These are phyloP conservation scores for Elongisporangium anandrum DNA, from an alignment of 352 stramenopile genomes.

Conservation along the genomic window DNA sequence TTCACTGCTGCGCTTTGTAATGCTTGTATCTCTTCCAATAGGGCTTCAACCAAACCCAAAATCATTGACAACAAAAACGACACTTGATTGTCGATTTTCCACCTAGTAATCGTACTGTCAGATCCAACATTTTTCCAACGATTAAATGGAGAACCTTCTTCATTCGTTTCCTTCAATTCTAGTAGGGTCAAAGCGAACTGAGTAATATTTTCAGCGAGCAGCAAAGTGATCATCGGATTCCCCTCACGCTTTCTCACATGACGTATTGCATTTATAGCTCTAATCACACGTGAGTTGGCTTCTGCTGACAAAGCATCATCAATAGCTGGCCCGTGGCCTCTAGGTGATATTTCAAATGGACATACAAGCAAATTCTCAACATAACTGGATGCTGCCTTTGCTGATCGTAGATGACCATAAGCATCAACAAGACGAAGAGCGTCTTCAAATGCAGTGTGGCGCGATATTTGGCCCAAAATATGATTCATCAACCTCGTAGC, in stretches of 20 bases:
- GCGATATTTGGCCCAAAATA: constrained; percentile 48
- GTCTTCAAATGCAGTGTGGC: constrained; percentile 42
- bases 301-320: constrained; percentile 3
- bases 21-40: constrained; percentile 22
- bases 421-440: constrained; percentile 59
- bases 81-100: constrained; percentile 1
- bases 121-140: not conserved
- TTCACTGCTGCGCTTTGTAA: constrained; percentile 14
- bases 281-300: constrained; percentile 8
- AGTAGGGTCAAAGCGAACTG: constrained; percentile 41
- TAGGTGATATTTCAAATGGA: not conserved
- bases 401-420: constrained; percentile 43
- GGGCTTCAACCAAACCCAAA: constrained; percentile 22
- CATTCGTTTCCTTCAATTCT: constrained; percentile 27
- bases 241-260: constrained; percentile 34
- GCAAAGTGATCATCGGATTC: constrained; percentile 23
- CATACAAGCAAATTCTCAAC: constrained; percentile 59
- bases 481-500: constrained; percentile 46
- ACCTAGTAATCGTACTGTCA: not conserved
- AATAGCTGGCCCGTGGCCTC: not conserved
- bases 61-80: constrained; percentile 36
- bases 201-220: constrained; percentile 49
- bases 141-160: not conserved
- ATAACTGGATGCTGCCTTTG: constrained; percentile 48
- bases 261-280: constrained; percentile 24